Base-by-base conservation (phyloP, 2,329 filamentous ascomycete genomes). In the Colletotrichum musicola region DNA sequence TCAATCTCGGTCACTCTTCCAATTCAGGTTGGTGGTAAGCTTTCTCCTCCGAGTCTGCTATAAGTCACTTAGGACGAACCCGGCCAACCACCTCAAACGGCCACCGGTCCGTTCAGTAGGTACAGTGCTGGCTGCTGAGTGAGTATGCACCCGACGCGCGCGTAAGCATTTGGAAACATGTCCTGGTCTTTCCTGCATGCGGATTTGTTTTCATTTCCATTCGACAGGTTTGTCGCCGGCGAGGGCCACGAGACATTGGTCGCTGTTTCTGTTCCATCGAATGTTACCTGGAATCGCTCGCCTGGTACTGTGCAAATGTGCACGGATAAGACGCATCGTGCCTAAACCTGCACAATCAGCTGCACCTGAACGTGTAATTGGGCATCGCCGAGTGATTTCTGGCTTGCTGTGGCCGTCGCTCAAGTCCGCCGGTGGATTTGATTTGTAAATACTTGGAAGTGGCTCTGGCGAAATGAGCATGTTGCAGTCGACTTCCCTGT, bases 1-100 rank as follows among this genome's bases (percentile, higher is more conserved):
- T 50, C 67, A 69, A 62, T 59, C 64, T 69, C 67, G 67, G 67
- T 38, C 57, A 69, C 50, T 68, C 67, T 69, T 69, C 67, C 67
- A 30, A 54, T 69, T 69, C 67, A 63, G 67, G 64, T 58, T 69
- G 67, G 67, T 54, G 53, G 42, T 68, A 69, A 63, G 63, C 56
- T 69, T 65, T 57, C 30, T 35, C 38, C 42, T 57, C 63, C 30
- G 50, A 22, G 35, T 42, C 38, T 50, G 27, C 27, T 51, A 18
- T 25, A n/a, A 20, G 40, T 57, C 14, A 13, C 49, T n/a, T 50
- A 68, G 62, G 66, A 69, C 56, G 66, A 69, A 69, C 66, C 66
- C 50, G 42, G 66, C 38, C 56, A 58, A 40, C 49, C 40, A 40
- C 49, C 44, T 59, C 49, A 54, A 50, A 56, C 38, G 57, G 47